Evolutionary conservation across 1,139 yeast species (phyloP).

Genomic region (Suhomyces choctaworum): DNA sequence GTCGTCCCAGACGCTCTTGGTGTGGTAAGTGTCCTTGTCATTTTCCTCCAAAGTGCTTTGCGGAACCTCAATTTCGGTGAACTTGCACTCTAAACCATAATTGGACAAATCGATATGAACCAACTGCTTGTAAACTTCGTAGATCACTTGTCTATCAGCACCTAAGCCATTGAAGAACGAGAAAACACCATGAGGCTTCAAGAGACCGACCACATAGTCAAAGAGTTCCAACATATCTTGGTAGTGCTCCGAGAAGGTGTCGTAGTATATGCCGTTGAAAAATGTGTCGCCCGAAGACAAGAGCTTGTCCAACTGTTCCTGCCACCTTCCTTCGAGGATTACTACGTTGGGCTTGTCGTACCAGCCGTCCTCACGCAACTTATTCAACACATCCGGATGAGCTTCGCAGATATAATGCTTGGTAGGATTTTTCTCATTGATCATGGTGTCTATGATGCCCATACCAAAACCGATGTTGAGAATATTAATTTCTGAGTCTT

Average conservation of each 20-base stretch:
- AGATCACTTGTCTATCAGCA: slow-evolving; percentile 87
- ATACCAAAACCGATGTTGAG: slow-evolving; percentile 93
- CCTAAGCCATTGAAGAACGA: slow-evolving; percentile 95
- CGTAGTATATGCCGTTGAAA: slow-evolving; percentile 91
- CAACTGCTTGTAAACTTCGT: slow-evolving; percentile 83
- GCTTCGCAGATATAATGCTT: slow-evolving; percentile 91
- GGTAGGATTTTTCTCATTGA: slow-evolving; percentile 59
- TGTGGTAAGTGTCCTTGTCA: slow-evolving; percentile 22
- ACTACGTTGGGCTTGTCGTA: slow-evolving; percentile 69
- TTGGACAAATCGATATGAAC: slow-evolving; percentile 78
- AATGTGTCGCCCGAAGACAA: slow-evolving; percentile 61
- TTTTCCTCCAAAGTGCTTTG: slow-evolving; percentile 26
- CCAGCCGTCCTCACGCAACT: slow-evolving; percentile 81
- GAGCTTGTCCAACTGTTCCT: slow-evolving; percentile 67
- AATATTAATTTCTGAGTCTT: slow-evolving; percentile 50
- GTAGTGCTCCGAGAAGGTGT: slow-evolving; percentile 87
- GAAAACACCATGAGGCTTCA: slow-evolving; percentile 78
- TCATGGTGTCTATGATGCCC: slow-evolving; percentile 89
- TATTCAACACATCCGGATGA: slow-evolving; percentile 82
- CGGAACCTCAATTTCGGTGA: slow-evolving; percentile 47
- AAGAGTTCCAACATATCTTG: slow-evolving; percentile 83
- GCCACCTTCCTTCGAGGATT: slow-evolving; percentile 88
- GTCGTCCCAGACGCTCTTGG: slow-evolving; percentile 63
- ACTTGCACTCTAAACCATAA: slow-evolving; percentile 70
- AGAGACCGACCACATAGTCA: slow-evolving; percentile 76